Conservation (phyloP, 2,329 filamentous ascomycete species). For the Acarospora socialis region DNA sequence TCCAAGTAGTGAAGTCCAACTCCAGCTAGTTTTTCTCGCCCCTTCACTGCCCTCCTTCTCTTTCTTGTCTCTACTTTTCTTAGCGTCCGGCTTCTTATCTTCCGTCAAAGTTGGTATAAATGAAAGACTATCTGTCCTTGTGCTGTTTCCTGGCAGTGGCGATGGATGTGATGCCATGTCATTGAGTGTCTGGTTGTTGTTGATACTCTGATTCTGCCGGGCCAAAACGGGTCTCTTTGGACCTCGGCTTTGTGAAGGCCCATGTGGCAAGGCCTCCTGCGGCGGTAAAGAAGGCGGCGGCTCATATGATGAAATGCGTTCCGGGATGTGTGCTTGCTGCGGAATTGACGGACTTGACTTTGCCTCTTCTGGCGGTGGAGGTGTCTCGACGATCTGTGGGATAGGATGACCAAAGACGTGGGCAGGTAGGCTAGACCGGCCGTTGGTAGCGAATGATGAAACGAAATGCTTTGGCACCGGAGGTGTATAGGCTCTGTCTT, state of each 20-base stretch:
- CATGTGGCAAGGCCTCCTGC: constrained; percentile 20
- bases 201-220: constrained; percentile 22
- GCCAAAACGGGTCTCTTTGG: constrained; percentile 23
- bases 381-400: constrained; percentile 50
- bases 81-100: constrained; percentile 62
- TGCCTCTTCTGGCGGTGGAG: constrained; percentile 31
- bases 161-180: constrained; percentile 53
- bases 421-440: constrained; percentile 38
- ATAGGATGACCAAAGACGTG: constrained; percentile 34
- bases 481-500: constrained; percentile 20
- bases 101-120: constrained; percentile 29
- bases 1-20: constrained; percentile 69
- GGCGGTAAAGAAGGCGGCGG: constrained; percentile 34
- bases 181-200: constrained; percentile 39
- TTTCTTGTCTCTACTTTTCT: constrained; percentile 49
- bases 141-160: constrained; percentile 54
- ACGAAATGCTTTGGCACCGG: constrained; percentile 37
- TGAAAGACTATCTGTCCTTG: constrained; percentile 39
- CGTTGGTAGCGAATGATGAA: constrained; percentile 42
- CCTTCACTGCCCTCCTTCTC: constrained; percentile 51
- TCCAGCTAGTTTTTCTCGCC: constrained; percentile 61
- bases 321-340: constrained; percentile 29
- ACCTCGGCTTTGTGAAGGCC: constrained; percentile 16
- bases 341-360: constrained; percentile 17
- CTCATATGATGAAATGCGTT: constrained; percentile 37